phyloP scores from a whole-genome alignment of 805 yeast species.

The Yarrowia deformans region DNA sequence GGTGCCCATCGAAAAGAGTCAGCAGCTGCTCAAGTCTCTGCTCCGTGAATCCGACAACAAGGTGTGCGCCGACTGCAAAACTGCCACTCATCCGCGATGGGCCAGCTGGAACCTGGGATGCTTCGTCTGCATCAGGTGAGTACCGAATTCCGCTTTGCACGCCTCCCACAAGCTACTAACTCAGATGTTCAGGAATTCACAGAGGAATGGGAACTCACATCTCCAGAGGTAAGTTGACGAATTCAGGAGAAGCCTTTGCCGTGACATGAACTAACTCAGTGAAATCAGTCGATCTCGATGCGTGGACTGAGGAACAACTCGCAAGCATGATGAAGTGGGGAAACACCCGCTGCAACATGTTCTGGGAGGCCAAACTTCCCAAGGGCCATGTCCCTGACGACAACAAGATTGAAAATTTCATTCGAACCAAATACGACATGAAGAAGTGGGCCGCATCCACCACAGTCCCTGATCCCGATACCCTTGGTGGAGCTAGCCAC shows the following conservation, averaged over 20 bases:
- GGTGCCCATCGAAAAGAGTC: conserved; percentile 59
- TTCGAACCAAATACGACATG: conserved; percentile 88
- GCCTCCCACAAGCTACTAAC: background rate
- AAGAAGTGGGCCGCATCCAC: conserved; percentile 80
- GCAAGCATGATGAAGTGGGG: conserved; percentile 86
- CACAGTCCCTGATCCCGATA: conserved; percentile 65
- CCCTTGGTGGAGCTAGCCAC: conserved; percentile 46
- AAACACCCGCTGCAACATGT: conserved; percentile 75
- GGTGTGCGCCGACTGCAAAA: conserved; percentile 90
- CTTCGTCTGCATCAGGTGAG: conserved; percentile 75
- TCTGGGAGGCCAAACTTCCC: conserved; percentile 86
- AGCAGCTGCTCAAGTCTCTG: conserved; percentile 74
- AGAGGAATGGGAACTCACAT: conserved; percentile 96
- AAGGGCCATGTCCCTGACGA: conserved; percentile 77
- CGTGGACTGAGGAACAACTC: conserved; percentile 95
- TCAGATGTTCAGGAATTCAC: conserved; percentile 88
- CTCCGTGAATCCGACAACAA: conserved; percentile 80
- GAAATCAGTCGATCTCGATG: conserved; percentile 91
- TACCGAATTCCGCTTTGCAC: background rate
- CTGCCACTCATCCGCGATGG: conserved; percentile 93
- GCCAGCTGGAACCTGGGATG: conserved; percentile 96
- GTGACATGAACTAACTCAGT: conserved; percentile 53
- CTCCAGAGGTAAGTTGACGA: conserved; percentile 56
- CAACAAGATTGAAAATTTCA: conserved; percentile 84
- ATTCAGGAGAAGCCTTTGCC: conserved; percentile 41